Conservation (phyloP, 371 early-diverging fungal genomes). For the Apophysomyces sp. region DNA sequence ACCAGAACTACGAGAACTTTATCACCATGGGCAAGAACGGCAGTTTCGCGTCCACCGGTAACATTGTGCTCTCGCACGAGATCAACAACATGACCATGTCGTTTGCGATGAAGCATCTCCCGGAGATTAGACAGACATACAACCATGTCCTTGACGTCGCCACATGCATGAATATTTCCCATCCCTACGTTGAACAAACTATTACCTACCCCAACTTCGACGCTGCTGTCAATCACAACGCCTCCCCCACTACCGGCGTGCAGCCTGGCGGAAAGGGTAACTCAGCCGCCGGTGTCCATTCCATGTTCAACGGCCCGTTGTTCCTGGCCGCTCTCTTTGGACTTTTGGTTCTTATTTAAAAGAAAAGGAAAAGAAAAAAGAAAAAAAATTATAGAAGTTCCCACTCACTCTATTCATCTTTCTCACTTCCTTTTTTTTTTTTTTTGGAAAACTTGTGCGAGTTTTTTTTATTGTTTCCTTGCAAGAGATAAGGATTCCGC, state of each 20-base stretch:
- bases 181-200: slow-evolving; percentile 38
- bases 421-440: not conserved
- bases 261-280: not conserved
- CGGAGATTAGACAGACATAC: slow-evolving; percentile 36
- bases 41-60: slow-evolving; percentile 26
- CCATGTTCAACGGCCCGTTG: slow-evolving; percentile 27
- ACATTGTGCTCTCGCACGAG: slow-evolving; percentile 47
- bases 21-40: slow-evolving; percentile 47
- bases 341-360: slow-evolving; percentile 24
- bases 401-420: not conserved
- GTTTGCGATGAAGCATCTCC: slow-evolving; percentile 36
- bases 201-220: slow-evolving; percentile 34
- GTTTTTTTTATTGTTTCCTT: not conserved
- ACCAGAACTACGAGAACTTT: slow-evolving; percentile 21
- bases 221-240: slow-evolving; percentile 9
- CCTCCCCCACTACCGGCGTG: slow-evolving; percentile 4
- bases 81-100: slow-evolving; percentile 44
- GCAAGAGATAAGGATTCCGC: not conserved
- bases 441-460: not conserved
- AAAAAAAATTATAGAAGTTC: not conserved
- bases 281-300: not conserved
- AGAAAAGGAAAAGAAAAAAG: not conserved
- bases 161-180: slow-evolving; percentile 45
- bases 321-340: slow-evolving; percentile 34
- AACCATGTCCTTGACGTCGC: slow-evolving; percentile 44